Base-by-base conservation (phyloP, 805 yeast species). In the Hyphopichia homilentoma region DNA sequence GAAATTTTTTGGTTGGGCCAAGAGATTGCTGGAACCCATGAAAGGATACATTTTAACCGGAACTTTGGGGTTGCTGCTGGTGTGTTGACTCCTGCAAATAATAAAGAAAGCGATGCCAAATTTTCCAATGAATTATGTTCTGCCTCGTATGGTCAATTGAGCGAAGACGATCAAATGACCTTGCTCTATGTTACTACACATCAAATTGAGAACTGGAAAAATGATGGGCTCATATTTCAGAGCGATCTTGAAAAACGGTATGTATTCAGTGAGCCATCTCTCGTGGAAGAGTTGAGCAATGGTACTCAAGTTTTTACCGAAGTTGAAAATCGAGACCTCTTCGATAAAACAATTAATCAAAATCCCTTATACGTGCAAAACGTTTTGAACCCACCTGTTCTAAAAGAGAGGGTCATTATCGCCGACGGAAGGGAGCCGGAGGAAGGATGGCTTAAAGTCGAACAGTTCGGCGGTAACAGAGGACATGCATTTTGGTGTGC, bases 1-100 rank as follows among this genome's bases (percentile, higher is more conserved):
- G 68, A 61, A 18, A 42, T 44, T 19, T 30, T 62, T 15, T 61
- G 68, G 68, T 19, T 61, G 5, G 65, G 67, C 3, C 56, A 54
- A 35, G 60, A 56, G 28, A 34, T 59, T 4, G 44, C 63, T 1
- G 68, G 64, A 0, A 18, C 34, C 1, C 35, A 33, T 27, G 36
- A 34, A 1, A 23, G 24, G 24, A 42, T 54, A n/a, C 33, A 51
- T 25, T 58, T 62, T 40, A 58, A 58, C 33, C 24, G 15, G 3
- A 34, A 41, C 20, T 47, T 34, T 34, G 65, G 58, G 1, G 55
- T 50, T 6, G 48, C 53, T 6, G 51, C 53, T 2, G 68, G 68
- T 1, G 39, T 58, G 2, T 35, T 52, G 14, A 60, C 68, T 0
- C 65, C 65, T 1, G 27, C 26, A 1, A 42, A 36, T 17, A 60